phyloP scores from a whole-genome alignment of 208 protist species.

The Tritrichomonas foetus region DNA sequence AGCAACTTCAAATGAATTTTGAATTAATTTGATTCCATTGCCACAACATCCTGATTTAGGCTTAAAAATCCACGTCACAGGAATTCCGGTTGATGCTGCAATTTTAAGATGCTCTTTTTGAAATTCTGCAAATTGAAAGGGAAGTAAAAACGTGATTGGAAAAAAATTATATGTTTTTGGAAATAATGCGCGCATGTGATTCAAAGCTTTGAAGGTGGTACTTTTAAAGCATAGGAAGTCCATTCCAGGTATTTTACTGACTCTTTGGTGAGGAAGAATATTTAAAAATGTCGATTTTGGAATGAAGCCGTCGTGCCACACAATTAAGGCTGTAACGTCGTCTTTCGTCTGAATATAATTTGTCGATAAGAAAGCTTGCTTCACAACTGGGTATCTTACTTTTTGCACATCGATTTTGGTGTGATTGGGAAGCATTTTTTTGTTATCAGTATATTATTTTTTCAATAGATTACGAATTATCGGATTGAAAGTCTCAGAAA shows the following conservation, averaged over 20 bases:
- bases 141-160: not conserved
- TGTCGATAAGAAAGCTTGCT: not conserved
- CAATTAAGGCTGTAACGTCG: not conserved
- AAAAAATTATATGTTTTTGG: not conserved
- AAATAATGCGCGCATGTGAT: not conserved
- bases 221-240: not conserved
- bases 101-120: not conserved
- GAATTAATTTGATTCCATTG: constrained; percentile 12
- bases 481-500: too few species aligned
- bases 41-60: not conserved
- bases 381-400: not conserved
- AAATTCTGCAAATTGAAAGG: not conserved
- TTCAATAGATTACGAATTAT: too few species aligned
- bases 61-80: not conserved
- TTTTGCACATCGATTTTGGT: not conserved
- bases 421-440: not conserved
- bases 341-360: not conserved
- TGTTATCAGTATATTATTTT: too few species aligned
- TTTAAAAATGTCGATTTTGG: not conserved
- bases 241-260: not conserved
- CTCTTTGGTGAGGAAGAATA: not conserved
- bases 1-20: not conserved
- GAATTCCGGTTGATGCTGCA: not conserved
- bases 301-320: not conserved
- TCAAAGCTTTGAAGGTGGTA: not conserved